These are phyloP conservation scores for Colletotrichum sp. DNA, from an alignment of 2,329 filamentous ascomycete species.

Conservation along the genomic window DNA sequence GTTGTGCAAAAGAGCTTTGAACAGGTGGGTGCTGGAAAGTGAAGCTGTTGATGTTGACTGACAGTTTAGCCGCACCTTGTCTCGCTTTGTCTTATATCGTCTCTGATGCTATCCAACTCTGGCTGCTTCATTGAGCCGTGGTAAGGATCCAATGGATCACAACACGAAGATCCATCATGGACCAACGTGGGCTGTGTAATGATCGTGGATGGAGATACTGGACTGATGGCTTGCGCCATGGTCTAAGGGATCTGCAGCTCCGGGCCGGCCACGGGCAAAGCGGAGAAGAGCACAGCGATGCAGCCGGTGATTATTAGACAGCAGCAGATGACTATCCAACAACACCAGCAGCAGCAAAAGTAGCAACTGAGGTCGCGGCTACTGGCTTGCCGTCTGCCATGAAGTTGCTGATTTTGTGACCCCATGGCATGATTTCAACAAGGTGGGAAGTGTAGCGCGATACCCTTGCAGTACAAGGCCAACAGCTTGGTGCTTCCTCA, in stretches of 20 bases:
- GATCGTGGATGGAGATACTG: background rate
- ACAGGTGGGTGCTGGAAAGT: background rate
- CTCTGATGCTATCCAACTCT: background rate
- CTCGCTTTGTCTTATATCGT: background rate
- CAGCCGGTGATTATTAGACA: background rate
- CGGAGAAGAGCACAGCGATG: background rate
- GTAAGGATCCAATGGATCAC: background rate
- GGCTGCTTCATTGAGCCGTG: background rate
- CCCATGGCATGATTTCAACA: background rate
- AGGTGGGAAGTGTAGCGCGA: background rate
- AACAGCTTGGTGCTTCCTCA: background rate
- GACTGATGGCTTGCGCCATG: no score
- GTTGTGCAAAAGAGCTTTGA: background rate
- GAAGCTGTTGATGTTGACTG: background rate
- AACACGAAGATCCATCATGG: background rate
- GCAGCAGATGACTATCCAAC: background rate
- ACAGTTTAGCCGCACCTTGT: background rate
- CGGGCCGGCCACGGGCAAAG: background rate
- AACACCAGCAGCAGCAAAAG: constrained; percentile 4
- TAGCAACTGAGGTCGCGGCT: background rate
- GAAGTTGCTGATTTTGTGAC: background rate
- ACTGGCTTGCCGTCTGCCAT: background rate
- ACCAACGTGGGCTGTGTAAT: no score
- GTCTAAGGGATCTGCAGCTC: background rate
- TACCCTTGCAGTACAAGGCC: background rate